phyloP scores from a whole-genome alignment of 306 rosid genomes.

The Dryas drummondii region DNA sequence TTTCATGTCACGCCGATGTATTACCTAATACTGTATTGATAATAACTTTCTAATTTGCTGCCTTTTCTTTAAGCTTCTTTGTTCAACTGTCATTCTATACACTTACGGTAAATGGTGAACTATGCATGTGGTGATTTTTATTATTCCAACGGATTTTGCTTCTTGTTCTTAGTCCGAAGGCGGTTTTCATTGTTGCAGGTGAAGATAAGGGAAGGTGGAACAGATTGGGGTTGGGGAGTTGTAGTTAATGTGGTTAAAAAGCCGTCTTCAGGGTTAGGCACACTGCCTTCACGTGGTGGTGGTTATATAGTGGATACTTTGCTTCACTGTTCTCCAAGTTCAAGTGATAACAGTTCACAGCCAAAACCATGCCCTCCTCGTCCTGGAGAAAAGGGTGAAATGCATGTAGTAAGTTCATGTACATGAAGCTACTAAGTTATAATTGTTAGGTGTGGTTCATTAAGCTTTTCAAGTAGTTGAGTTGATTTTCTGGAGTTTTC shows the following conservation, averaged over 20 bases:
- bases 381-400: constrained; percentile 98
- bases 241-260: constrained; percentile 90
- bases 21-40: background rate
- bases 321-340: constrained; percentile 85
- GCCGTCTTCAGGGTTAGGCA: constrained; percentile 50
- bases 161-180: background rate
- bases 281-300: constrained; percentile 46
- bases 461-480: constrained; percentile 10
- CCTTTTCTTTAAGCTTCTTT: background rate
- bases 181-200: constrained; percentile 45
- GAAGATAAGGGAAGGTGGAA: constrained; percentile 91
- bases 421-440: background rate
- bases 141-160: background rate
- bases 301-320: constrained; percentile 91
- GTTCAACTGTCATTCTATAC: background rate
- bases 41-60: background rate
- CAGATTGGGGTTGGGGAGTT: constrained; percentile 99
- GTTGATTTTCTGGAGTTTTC: constrained; percentile 8
- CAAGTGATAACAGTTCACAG: constrained; percentile 68
- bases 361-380: constrained; percentile 95
- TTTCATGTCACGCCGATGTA: background rate
- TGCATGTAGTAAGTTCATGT: constrained; percentile 85
- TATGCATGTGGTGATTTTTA: background rate
- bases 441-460: constrained; percentile 5
- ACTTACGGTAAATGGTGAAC: background rate